Conservation (phyloP, 495 filamentous ascomycete genomes). For the Annulohypoxylon bovei region DNA sequence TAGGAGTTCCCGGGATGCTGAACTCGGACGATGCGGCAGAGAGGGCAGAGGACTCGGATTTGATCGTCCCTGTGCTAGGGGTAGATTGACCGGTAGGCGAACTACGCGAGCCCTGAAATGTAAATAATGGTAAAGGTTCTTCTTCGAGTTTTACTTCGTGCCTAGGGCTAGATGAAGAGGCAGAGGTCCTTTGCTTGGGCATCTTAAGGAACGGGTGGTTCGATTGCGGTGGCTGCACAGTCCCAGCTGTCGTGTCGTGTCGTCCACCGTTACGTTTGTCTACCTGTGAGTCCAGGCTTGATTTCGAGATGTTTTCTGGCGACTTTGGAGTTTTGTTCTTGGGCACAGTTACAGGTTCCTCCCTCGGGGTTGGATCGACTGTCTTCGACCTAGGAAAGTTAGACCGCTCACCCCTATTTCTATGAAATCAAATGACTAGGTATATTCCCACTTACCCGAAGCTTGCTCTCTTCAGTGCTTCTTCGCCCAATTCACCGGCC, state of each 20-base stretch:
- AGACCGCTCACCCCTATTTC: neutral
- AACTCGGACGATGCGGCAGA: neutral
- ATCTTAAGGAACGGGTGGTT: conserved; percentile 11
- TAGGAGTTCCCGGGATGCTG: neutral
- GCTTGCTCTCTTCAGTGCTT: neutral
- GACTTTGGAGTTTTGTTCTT: neutral
- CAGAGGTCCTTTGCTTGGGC: neutral
- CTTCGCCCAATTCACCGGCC: neutral
- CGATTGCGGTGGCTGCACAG: neutral
- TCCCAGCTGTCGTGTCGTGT: neutral
- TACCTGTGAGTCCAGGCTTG: too few relatives aligned
- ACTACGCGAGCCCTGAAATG: neutral
- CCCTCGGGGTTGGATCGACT: neutral
- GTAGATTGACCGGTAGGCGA: neutral
- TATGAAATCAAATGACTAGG: neutral
- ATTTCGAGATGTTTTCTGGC: neutral
- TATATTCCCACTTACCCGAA: conserved; percentile 10
- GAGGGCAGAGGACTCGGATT: neutral
- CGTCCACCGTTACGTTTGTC: neutral
- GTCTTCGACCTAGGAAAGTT: neutral
- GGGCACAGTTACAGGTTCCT: neutral
- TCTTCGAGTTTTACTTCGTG: neutral
- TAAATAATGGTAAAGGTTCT: neutral
- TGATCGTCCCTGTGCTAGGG: neutral
- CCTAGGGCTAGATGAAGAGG: neutral